A percentile compares a stretch with the other conserved stretches of the same genome.
Conservation (phyloP, 345 rosid genomes). For the Cardiospermum halicacabum region DNA sequence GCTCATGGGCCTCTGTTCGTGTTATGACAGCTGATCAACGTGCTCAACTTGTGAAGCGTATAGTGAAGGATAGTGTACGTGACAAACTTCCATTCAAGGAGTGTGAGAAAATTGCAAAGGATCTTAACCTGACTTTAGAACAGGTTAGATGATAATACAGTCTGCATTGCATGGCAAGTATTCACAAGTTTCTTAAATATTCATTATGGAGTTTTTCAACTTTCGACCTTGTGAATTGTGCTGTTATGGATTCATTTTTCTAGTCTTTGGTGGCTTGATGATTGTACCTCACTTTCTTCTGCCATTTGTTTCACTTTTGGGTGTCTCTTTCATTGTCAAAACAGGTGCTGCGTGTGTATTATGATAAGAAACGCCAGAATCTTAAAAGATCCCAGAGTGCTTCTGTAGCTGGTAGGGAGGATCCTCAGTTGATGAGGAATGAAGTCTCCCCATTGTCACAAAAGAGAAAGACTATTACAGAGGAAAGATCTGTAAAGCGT, state of each 20-base stretch:
- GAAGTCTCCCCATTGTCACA: conserved; percentile 31
- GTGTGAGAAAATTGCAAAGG: conserved; percentile 77
- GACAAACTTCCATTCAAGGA: conserved; percentile 67
- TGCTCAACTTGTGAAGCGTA: conserved; percentile 50
- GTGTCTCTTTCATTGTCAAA: conserved; percentile 13
- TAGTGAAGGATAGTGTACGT: conserved; percentile 33
- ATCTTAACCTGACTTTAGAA: conserved; percentile 75
- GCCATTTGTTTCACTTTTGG: neutral
- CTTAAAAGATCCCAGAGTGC: conserved; percentile 34
- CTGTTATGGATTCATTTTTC: neutral
- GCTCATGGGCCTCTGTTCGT: conserved; percentile 71
- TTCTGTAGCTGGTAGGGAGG: conserved; percentile 26
- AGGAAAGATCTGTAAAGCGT: conserved; percentile 27
- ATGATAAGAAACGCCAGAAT: conserved; percentile 52
- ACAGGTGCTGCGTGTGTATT: conserved; percentile 82
- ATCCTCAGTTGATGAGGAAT: conserved; percentile 21
- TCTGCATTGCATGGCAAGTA: conserved; percentile 10
- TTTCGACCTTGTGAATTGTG: neutral
- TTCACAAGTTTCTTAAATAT: neutral
- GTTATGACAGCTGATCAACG: conserved; percentile 87
- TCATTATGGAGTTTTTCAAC: neutral
- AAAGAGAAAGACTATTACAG: conserved; percentile 53
- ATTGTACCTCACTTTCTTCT: neutral
- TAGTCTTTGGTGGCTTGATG: neutral
- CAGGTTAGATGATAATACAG: conserved; percentile 48